These are phyloP conservation scores for Caryopteris hybrid DNA, from an alignment of 305 asterid species.

Conservation along the genomic window DNA sequence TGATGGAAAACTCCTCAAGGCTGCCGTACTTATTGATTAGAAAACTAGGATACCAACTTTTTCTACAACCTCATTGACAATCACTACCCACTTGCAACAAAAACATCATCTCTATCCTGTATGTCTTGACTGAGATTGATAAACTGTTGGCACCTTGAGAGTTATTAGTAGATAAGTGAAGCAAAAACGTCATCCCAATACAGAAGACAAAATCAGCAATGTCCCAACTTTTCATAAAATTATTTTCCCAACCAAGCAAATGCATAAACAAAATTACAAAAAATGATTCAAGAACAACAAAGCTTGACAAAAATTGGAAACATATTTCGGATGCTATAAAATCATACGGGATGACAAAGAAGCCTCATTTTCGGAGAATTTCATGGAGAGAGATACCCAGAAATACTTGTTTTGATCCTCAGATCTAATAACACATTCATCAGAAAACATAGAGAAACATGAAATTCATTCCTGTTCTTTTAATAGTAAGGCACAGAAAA, in stretches of 20 bases:
- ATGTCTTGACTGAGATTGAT: not conserved
- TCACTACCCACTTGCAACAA: not conserved
- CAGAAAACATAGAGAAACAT: constrained; percentile 2
- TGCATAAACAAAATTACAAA: not conserved
- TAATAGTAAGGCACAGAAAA: not conserved
- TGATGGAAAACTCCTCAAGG: not conserved
- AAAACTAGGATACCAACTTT: not conserved
- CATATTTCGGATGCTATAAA: not conserved
- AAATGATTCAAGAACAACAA: not conserved
- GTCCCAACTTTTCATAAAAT: not conserved
- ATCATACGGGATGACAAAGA: not conserved
- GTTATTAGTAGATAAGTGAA: not conserved
- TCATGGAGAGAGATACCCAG: not conserved
- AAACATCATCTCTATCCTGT: not conserved
- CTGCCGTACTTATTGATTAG: not conserved
- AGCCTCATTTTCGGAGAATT: not conserved
- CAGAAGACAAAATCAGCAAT: not conserved
- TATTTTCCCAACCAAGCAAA: not conserved
- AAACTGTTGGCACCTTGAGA: not conserved
- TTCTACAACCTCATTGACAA: too few species aligned
- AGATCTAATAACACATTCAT: constrained; percentile 14
- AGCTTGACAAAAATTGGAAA: not conserved
- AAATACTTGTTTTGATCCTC: constrained; percentile 10
- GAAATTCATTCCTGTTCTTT: not conserved
- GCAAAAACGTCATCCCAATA: not conserved